These are phyloP conservation scores for Aspergillus sp. DNA, from an alignment of 2,329 filamentous ascomycete species.

Conservation along the genomic window DNA sequence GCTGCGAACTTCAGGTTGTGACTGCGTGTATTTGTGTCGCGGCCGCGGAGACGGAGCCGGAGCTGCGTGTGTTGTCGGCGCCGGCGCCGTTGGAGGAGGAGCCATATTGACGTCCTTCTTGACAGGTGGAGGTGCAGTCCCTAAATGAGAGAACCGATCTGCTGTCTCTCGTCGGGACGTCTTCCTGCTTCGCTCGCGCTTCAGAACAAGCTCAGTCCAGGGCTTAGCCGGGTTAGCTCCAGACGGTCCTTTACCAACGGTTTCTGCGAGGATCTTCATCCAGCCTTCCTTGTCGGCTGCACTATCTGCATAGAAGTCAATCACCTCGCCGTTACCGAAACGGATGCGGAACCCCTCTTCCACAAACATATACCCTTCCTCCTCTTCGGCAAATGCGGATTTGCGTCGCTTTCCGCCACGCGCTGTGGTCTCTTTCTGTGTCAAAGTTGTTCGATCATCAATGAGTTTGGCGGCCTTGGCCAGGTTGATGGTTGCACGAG, in stretches of 20 bases:
- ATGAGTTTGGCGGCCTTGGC: constrained; percentile 90
- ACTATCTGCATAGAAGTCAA: constrained; percentile 96
- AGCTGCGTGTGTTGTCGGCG: constrained; percentile 23
- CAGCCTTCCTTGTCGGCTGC: constrained; percentile 85
- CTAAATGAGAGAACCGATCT: constrained; percentile 24
- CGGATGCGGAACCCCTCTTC: constrained; percentile 98
- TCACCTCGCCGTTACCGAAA: constrained; percentile 96
- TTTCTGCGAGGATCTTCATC: constrained; percentile 84
- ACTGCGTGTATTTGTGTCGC: constrained; percentile 41
- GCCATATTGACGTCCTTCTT: constrained; percentile 25
- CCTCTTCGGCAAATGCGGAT: constrained; percentile 95
- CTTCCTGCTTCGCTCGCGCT: constrained; percentile 43
- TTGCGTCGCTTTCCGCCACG: constrained; percentile 79
- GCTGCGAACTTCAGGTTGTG: constrained; percentile 38
- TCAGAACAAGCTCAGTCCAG: constrained; percentile 64
- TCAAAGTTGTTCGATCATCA: constrained; percentile 81
- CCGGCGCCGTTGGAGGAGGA: constrained; percentile 27
- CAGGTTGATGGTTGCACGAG: constrained; percentile 93
- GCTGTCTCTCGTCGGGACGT: constrained; percentile 27
- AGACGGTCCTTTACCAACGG: constrained; percentile 56
- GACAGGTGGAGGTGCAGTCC: constrained; percentile 21
- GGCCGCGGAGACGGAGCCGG: constrained; percentile 25
- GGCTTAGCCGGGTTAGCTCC: constrained; percentile 49
- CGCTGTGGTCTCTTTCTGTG: constrained; percentile 77
- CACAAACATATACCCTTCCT: constrained; percentile 99